These are phyloP conservation scores for Microbotryum scabiosae DNA, from an alignment of 1,284 basidiomycete genomes.

Conservation along the genomic window DNA sequence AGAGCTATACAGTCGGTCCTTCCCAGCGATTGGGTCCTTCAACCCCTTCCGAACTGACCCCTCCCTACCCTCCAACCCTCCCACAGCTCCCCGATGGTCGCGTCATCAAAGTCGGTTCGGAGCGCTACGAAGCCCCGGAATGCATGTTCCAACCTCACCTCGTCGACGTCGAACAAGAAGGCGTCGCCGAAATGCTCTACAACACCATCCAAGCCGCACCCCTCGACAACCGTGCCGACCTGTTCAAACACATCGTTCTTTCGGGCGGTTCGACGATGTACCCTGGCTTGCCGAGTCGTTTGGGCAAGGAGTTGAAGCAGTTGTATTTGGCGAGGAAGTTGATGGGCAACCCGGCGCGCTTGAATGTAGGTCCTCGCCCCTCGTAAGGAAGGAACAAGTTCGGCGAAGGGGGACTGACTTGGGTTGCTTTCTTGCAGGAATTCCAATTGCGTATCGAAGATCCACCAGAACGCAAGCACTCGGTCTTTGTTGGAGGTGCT, in stretches of 20 bases:
- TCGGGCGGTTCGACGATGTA: constrained; percentile 98
- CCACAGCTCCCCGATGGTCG: constrained; percentile 86
- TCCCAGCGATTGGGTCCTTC: not conserved
- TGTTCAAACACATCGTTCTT: constrained; percentile 97
- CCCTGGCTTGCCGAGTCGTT: constrained; percentile 86
- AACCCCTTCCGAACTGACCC: not conserved
- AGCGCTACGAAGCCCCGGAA: constrained; percentile 99
- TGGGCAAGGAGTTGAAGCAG: constrained; percentile 99
- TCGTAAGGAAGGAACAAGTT: not conserved
- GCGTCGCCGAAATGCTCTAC: constrained; percentile 95
- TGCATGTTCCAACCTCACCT: constrained; percentile 99
- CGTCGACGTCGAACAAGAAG: constrained; percentile 93
- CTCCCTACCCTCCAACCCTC: constrained; percentile 3
- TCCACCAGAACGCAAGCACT: constrained; percentile 93
- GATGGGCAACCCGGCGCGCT: constrained; percentile 67
- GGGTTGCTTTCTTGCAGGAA: constrained; percentile 55
- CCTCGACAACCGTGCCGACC: constrained; percentile 77
- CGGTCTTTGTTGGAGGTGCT: constrained; percentile 97
- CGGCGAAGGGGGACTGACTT: not conserved
- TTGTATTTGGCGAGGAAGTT: constrained; percentile 86
- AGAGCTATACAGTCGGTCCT: constrained; percentile 72
- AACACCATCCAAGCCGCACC: constrained; percentile 89
- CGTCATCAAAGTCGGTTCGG: constrained; percentile 92
- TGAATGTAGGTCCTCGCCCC: constrained; percentile 59
- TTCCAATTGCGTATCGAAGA: constrained; percentile 99